Evolutionary conservation across 768 basidiomycete genomes (phyloP), one percentile per base, ranked within the genome.

Genomic region (Tylopilus rubrobrunneus): DNA sequence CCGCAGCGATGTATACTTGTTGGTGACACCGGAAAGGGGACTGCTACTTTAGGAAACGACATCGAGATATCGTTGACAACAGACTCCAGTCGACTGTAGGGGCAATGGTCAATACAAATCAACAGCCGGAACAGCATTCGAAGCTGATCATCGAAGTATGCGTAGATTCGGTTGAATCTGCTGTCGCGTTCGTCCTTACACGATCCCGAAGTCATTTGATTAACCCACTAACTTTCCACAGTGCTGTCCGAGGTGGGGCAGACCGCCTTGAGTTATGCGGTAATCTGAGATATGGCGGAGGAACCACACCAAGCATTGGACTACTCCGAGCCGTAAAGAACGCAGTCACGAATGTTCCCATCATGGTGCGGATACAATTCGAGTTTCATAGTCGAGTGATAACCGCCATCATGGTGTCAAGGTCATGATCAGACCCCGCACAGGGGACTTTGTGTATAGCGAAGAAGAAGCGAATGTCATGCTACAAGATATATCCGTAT

Each of bases 301-400:
- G 92, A 9, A 87, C 83, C 17, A 93, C 92, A 0, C 91, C 92
- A 5, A 87, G 82, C 55, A 57, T 87, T n/a, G 92, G 91, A 0
- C 76, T 92, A 33, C 71, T 90, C 36, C 83, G 71, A 59, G 69
- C 76, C 4, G 79, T 92, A 41, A 76, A 77, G 53, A 73, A 71
- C 29, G 74, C 70, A 4, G 71, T 79, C 15, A 75, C 77, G 5
- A 70, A 76, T 40, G 61, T 81, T 8, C 82, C 86, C 0, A 75
- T 89, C 52, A 90, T 93, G 88, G 91, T 90, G 62, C 52, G 73
- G 85, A 65, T 56, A 70, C 46, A 25, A 39, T 17, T 54, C 51
- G 53, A 49, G 19, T 45, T 45, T 45, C 3, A 7, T 44, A 11
- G 33, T 39, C 17, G 40, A 28, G 17, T 53, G 41, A 29, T 45